A percentile compares a stretch with the other conserved stretches of the same genome.
phyloP scores from a whole-genome alignment of 1,284 basidiomycete species.

The Ustilago loliicola region DNA sequence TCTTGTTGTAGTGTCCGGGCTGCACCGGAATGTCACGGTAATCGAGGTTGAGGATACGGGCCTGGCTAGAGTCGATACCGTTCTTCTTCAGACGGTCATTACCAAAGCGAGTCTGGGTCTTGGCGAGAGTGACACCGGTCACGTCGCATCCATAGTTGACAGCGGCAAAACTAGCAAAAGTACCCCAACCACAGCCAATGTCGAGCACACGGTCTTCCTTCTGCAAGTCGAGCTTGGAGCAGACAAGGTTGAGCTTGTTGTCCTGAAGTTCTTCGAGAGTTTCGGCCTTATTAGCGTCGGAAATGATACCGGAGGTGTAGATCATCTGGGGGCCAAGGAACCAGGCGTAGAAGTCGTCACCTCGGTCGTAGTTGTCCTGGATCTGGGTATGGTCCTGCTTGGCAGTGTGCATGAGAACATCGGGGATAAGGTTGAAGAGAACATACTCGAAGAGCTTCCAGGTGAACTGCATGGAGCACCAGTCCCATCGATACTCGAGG shows the following conservation, averaged over 20 bases:
- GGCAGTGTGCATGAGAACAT: constrained; percentile 90
- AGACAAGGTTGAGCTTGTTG: constrained; percentile 95
- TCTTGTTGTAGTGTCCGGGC: constrained; percentile 87
- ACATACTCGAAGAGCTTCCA: constrained; percentile 94
- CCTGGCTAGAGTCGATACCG: constrained; percentile 81
- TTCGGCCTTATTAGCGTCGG: constrained; percentile 81
- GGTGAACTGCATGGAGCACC: constrained; percentile 88
- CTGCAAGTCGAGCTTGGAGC: constrained; percentile 91
- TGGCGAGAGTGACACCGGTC: constrained; percentile 92
- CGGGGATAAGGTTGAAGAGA: constrained; percentile 87
- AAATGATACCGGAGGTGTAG: constrained; percentile 93
- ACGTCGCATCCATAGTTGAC: constrained; percentile 97
- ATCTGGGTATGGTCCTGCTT: constrained; percentile 95
- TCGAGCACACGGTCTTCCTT: constrained; percentile 86
- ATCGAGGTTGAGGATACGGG: constrained; percentile 92
- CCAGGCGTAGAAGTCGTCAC: constrained; percentile 75
- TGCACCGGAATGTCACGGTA: constrained; percentile 90
- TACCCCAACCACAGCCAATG: constrained; percentile 98
- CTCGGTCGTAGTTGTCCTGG: constrained; percentile 94
- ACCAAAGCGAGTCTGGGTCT: constrained; percentile 92
- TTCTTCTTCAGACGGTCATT: constrained; percentile 88
- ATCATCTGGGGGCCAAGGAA: constrained; percentile 97
- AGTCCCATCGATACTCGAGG: constrained; percentile 94
- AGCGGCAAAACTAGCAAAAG: constrained; percentile 90
- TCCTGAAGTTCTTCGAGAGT: constrained; percentile 96